Conservation (phyloP, 2,329 filamentous ascomycete species). For the Neospermospora avenae region DNA sequence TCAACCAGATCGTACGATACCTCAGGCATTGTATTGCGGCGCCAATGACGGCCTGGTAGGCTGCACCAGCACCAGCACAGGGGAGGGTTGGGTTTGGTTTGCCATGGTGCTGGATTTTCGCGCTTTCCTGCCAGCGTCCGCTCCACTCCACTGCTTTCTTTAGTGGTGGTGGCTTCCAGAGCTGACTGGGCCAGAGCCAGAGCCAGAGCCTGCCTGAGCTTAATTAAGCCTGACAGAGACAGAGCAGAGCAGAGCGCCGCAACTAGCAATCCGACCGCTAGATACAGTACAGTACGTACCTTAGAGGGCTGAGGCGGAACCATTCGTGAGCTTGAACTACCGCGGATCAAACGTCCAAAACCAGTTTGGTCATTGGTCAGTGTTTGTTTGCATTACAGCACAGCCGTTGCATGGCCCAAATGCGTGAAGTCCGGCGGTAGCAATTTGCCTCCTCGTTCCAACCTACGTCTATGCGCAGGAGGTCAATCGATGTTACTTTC, state of each 20-base stretch:
- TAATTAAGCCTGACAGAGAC: too few species aligned
- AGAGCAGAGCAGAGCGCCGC: neutral
- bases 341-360: too few species aligned
- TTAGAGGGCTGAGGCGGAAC: neutral
- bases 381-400: neutral
- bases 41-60: slow-evolving; percentile 1
- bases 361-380: too few species aligned
- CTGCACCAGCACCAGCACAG: slow-evolving; percentile 12
- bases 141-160: neutral
- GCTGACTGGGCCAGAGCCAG: too few species aligned
- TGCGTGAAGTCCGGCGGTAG: neutral
- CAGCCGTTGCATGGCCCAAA: neutral
- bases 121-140: slow-evolving; percentile 6
- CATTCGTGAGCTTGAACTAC: neutral
- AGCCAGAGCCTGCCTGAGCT: too few species aligned
- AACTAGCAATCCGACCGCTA: neutral
- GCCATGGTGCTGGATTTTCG: slow-evolving; percentile 3
- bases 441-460: slow-evolving; percentile 10
- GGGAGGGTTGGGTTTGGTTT: neutral
- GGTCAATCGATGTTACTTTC: slow-evolving; percentile 6
- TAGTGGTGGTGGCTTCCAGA: neutral
- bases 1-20: too few species aligned
- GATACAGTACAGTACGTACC: neutral
- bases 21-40: neutral
- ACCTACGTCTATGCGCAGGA: slow-evolving; percentile 7